Conservation (phyloP, 2,329 filamentous ascomycete species). For the Aspergillus candidus region DNA sequence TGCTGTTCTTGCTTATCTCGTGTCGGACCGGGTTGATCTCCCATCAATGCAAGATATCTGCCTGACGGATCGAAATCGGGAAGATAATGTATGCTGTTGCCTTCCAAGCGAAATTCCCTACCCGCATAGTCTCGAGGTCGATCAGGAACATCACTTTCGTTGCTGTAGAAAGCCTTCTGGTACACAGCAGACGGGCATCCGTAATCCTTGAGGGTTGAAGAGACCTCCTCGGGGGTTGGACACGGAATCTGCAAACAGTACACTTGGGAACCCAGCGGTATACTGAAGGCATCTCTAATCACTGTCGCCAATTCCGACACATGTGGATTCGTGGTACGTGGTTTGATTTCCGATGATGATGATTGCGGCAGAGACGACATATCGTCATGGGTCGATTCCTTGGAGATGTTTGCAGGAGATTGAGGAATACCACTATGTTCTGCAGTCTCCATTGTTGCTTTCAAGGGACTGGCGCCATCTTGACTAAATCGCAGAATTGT, state of each 20-base stretch:
- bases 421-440: constrained; percentile 7
- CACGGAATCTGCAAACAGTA: constrained; percentile 21
- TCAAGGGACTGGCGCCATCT: constrained; percentile 48
- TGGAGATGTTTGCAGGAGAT: constrained; percentile 2
- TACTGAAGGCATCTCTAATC: constrained; percentile 27
- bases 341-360: constrained; percentile 14
- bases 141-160: constrained; percentile 74
- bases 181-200: constrained; percentile 66
- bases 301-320: constrained; percentile 14
- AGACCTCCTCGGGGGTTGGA: constrained; percentile 41
- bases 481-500: constrained; percentile 64
- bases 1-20: constrained; percentile 50
- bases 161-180: constrained; percentile 77
- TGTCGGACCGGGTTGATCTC: constrained; percentile 44
- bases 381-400: constrained; percentile 3
- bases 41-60: constrained; percentile 51
- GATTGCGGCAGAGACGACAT: constrained; percentile 15
- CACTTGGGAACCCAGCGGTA: constrained; percentile 16
- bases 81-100: constrained; percentile 70
- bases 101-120: constrained; percentile 71
- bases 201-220: constrained; percentile 50
- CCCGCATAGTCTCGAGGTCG: constrained; percentile 78
- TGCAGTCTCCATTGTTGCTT: constrained; percentile 28
- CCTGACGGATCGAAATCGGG: constrained; percentile 67
- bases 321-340: constrained; percentile 12